Evolutionary conservation across 352 stramenopile genomes (phyloP), one percentile per base, ranked within the genome.

Genomic region (Stramenopiles sp.): DNA sequence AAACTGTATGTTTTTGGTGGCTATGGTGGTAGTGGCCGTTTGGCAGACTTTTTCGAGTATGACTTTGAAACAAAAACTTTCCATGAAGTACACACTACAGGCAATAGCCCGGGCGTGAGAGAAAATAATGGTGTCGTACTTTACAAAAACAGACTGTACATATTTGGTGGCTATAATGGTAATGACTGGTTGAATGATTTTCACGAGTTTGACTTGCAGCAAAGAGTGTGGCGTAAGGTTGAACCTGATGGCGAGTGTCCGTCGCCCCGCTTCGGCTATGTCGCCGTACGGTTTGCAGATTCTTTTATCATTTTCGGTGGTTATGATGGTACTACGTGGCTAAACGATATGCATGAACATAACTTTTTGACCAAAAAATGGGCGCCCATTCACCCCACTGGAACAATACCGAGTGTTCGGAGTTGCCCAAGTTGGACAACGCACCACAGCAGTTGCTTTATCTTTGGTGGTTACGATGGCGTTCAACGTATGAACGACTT

Each of bases 381-480:
- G 89, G 87, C 80, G 8, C 84, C 87, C 71, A 84, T 91, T n/a
- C 30, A 82, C 31, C 8, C 30, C 14, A 80, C 80, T 7, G 87
- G 87, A 27, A 80, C 27, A 0, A 30, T 90, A 0, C 89, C 89
- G 0, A 88, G 84, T 25, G 83, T 87, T 0, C 80, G 89, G 30
- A 90, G 85, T 44, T 92, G 89, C 85, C 89, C 89, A 7, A 87
- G 87, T 25, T 92, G 87, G 87, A 81, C 67, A 0, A 44, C 81
- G 30, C 29, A 80, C 7, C 44, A 97, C 81, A 90, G 92, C 78
- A 93, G 86, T 8, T 86, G 98, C 39, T 97, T 96, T 83, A 89
- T 98, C 30, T 98, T 95, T 81, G 91, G 91, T 75, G 94, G 96
- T 0, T 99, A 99, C 85, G 94, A 98, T 86, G 95, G 95, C 75